Percentiles rank a stretch among this genome's conserved stretches.
Evolutionary conservation across 257 asterid genomes (phyloP).

Genomic region (Lycium ferocissimum): DNA sequence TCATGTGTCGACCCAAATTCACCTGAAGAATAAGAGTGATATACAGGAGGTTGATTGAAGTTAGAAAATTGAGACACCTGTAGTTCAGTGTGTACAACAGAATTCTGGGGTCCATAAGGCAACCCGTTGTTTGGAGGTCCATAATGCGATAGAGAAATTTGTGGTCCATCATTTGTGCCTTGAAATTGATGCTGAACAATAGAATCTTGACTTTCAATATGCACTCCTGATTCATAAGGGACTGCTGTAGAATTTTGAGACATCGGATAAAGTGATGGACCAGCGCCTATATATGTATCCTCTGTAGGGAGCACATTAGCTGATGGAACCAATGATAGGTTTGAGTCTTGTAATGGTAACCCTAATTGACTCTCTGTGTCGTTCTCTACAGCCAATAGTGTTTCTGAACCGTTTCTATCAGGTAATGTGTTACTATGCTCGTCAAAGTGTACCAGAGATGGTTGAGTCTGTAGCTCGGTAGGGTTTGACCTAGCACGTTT

Average conservation of each 20-base stretch:
- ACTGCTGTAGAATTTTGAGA: constrained; percentile 41
- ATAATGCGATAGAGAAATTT: constrained; percentile 38
- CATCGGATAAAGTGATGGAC: constrained; percentile 39
- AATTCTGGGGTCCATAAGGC: constrained; percentile 41
- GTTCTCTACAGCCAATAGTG: constrained; percentile 35
- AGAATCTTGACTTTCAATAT: constrained; percentile 13
- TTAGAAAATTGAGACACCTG: constrained; percentile 46
- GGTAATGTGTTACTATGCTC: constrained; percentile 43
- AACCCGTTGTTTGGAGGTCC: constrained; percentile 38
- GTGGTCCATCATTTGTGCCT: constrained; percentile 32
- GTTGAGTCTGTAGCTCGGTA: constrained; percentile 38
- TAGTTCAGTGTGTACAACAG: constrained; percentile 45
- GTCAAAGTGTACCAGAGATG: constrained; percentile 43
- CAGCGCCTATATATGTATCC: constrained; percentile 29
- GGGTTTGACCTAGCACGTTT: constrained; percentile 46
- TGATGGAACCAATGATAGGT: constrained; percentile 48
- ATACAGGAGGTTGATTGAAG: constrained; percentile 43
- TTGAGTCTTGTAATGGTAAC: constrained; percentile 42
- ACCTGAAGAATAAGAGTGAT: constrained; percentile 45
- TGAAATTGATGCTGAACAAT: constrained; percentile 27
- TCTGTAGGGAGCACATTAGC: constrained; percentile 37
- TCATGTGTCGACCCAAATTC: constrained; percentile 43
- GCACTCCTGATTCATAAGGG: constrained; percentile 42
- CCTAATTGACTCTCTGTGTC: constrained; percentile 38
- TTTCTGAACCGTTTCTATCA: constrained; percentile 41